Conservation (phyloP, 1,284 basidiomycete species). For the Heterobasidion parviporum region DNA sequence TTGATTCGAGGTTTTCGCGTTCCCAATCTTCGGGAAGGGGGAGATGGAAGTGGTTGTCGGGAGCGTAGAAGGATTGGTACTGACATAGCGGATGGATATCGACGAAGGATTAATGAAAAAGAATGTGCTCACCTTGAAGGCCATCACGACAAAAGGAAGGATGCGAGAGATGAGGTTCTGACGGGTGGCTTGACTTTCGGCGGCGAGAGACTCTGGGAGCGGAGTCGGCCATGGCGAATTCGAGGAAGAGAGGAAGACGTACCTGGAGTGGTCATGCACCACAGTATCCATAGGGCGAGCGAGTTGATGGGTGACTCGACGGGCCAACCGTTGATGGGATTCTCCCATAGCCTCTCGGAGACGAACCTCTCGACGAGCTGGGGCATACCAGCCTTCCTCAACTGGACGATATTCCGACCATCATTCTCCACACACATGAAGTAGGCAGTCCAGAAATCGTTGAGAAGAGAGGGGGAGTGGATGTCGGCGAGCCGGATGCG, state of each 20-base stretch:
- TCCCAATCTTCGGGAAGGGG: slow-evolving; percentile 29
- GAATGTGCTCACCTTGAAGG: slow-evolving; percentile 34
- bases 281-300: slow-evolving; percentile 56
- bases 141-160: slow-evolving; percentile 49
- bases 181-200: slow-evolving; percentile 29
- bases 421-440: slow-evolving; percentile 72
- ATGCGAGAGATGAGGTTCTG: slow-evolving; percentile 40
- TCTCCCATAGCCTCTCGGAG: slow-evolving; percentile 36
- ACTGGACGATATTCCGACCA: slow-evolving; percentile 59
- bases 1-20: slow-evolving; percentile 25
- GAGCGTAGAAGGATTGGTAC: slow-evolving; percentile 51
- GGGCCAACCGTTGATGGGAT: slow-evolving; percentile 44
- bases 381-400: slow-evolving; percentile 43
- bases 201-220: slow-evolving; percentile 35
- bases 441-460: slow-evolving; percentile 50
- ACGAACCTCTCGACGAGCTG: slow-evolving; percentile 39
- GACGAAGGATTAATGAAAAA: background rate
- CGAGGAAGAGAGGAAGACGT: slow-evolving; percentile 8
- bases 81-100: slow-evolving; percentile 14
- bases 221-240: background rate
- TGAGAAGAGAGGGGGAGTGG: slow-evolving; percentile 19
- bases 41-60: slow-evolving; percentile 49
- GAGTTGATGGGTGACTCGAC: slow-evolving; percentile 37
- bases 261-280: slow-evolving; percentile 50
- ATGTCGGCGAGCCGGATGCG: slow-evolving; percentile 32